phyloP scores from a whole-genome alignment of 352 stramenopile species.

The Pythium plurisporium region DNA sequence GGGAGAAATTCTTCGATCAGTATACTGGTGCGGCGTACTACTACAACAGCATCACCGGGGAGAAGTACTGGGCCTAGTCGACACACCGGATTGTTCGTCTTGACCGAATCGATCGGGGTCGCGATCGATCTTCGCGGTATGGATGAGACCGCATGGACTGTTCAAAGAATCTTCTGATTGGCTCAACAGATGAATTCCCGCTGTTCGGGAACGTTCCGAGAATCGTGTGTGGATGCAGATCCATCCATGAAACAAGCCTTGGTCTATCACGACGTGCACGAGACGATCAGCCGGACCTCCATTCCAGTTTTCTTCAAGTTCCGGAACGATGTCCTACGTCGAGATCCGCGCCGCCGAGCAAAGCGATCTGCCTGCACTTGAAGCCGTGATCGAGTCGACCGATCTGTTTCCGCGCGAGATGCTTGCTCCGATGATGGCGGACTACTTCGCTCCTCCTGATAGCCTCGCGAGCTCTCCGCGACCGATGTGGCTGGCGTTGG shows the following conservation, averaged over 20 bases:
- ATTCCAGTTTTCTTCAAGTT: background rate
- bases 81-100: no score
- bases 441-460: background rate
- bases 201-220: no score
- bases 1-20: conserved; percentile 87
- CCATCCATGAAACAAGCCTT: no score
- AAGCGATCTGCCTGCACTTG: background rate
- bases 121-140: no score
- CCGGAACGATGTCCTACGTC: background rate
- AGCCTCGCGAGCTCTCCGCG: background rate
- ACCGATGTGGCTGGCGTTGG: background rate
- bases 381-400: conserved; percentile 1
- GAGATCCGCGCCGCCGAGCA: background rate
- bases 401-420: conserved; percentile 2
- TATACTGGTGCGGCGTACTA: conserved; percentile 82
- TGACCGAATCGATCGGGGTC: no score
- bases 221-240: no score
- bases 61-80: conserved; percentile 82
- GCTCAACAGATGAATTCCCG: no score
- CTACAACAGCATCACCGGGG: conserved; percentile 86
- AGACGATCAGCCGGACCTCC: no score
- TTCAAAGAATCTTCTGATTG: no score
- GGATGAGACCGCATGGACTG: no score
- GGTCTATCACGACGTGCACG: no score
- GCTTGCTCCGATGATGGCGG: background rate